A percentile compares a stretch with the other conserved stretches of the same genome.
phyloP scores from a whole-genome alignment of 257 asterid species.

The Cynanchum wilfordii region DNA sequence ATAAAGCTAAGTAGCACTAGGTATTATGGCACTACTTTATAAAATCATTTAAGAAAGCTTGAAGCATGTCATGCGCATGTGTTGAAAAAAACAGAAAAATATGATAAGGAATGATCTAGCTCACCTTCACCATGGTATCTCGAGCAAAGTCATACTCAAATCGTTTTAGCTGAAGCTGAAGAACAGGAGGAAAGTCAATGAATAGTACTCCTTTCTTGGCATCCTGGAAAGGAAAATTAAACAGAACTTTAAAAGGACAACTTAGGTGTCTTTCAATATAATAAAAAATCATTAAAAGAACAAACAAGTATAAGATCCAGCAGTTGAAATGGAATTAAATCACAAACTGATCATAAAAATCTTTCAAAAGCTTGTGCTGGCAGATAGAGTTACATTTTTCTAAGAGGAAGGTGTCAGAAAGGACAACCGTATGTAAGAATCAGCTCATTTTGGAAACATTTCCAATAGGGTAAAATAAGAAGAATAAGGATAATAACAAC shows the following conservation, averaged over 20 bases:
- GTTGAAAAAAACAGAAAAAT: neutral
- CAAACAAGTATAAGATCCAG: neutral
- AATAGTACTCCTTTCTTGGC: constrained; percentile 78
- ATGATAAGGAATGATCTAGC: neutral
- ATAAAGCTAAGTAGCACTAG: neutral
- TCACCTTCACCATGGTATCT: constrained; percentile 76
- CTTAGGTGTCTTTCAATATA: neutral
- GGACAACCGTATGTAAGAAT: neutral
- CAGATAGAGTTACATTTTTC: neutral
- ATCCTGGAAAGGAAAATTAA: constrained; percentile 44
- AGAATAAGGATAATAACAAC: too few species aligned
- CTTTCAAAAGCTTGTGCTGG: neutral
- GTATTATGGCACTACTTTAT: neutral
- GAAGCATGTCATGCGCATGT: neutral
- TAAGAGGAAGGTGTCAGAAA: neutral
- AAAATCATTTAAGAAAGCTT: neutral
- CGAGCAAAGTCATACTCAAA: constrained; percentile 71
- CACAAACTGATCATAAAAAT: neutral
- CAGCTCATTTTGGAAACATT: neutral
- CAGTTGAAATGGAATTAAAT: neutral
- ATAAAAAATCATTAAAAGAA: neutral
- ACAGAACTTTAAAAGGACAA: neutral
- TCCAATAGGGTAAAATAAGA: neutral
- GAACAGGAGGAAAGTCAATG: constrained; percentile 75
- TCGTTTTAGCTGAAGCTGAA: constrained; percentile 69